Evolutionary conservation across 768 basidiomycete genomes (phyloP).

Genomic region (Serendipita sp.): DNA sequence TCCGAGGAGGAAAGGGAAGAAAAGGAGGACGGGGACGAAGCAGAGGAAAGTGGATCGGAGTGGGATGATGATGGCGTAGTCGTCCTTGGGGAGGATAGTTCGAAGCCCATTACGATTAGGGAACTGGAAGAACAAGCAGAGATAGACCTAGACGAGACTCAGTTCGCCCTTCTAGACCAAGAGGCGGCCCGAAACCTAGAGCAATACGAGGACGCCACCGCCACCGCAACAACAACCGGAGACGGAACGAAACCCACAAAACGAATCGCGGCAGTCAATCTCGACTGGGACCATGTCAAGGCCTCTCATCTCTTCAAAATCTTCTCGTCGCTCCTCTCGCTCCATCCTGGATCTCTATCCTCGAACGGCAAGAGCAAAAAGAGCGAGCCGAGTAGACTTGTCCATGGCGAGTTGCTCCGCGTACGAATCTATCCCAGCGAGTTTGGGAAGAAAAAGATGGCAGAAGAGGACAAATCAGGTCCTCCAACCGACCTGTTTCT

Average conservation of each 20-base stretch:
- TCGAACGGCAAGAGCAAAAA: slow-evolving; percentile 19
- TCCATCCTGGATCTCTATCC: slow-evolving; percentile 33
- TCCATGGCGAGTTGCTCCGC: slow-evolving; percentile 51
- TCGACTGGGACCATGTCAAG: slow-evolving; percentile 96
- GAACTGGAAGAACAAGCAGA: slow-evolving; percentile 32
- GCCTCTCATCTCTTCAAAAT: slow-evolving; percentile 85
- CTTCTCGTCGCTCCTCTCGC: slow-evolving; percentile 52
- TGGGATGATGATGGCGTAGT: slow-evolving; percentile 21
- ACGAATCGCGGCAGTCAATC: slow-evolving; percentile 80
- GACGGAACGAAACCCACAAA: slow-evolving; percentile 30
- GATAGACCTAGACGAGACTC: slow-evolving; percentile 69
- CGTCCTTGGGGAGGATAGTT: slow-evolving; percentile 33
- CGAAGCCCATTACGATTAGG: slow-evolving; percentile 23
- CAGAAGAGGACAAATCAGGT: slow-evolving; percentile 75
- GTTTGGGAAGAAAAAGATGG: slow-evolving; percentile 81
- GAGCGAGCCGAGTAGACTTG: slow-evolving; percentile 19
- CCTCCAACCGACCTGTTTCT: slow-evolving; percentile 72
- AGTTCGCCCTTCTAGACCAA: slow-evolving; percentile 53
- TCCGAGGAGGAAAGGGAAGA: too few relatives aligned
- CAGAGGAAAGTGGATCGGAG: background rate
- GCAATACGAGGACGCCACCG: slow-evolving; percentile 26
- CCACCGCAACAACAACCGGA: slow-evolving; percentile 20
- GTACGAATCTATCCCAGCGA: slow-evolving; percentile 85
- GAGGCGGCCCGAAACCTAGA: slow-evolving; percentile 39
- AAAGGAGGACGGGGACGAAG: slow-evolving; percentile 32